Percentiles rank a stretch among this genome's conserved stretches.
These are phyloP conservation scores for Penicillium lividum DNA, from an alignment of 495 filamentous ascomycete species.

Conservation along the genomic window DNA sequence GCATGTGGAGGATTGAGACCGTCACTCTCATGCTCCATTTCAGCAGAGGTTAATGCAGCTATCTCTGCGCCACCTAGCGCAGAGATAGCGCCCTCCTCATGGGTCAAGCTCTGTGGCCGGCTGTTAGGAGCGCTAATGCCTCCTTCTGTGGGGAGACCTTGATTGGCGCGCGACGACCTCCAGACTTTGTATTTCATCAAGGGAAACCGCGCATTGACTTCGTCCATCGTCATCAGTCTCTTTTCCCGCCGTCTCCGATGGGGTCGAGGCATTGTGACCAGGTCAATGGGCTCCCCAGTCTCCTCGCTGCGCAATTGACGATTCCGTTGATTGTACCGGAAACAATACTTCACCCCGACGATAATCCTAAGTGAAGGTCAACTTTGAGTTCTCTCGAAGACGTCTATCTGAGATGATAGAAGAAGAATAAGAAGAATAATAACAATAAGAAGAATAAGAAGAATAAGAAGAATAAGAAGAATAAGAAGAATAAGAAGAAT, in stretches of 20 bases:
- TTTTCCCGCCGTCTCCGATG: conserved; percentile 89
- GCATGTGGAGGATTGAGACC: conserved; percentile 19
- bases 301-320: conserved; percentile 76
- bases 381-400: neutral
- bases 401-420: neutral
- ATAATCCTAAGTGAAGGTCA: conserved; percentile 76
- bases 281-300: conserved; percentile 80
- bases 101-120: conserved; percentile 31
- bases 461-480: too few relatives aligned
- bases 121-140: conserved; percentile 72
- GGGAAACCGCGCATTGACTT: conserved; percentile 96
- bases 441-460: too few relatives aligned
- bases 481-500: too few relatives aligned
- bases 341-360: conserved; percentile 98
- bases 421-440: too few relatives aligned
- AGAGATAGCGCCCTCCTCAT: conserved; percentile 18
- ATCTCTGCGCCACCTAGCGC: conserved; percentile 13
- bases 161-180: conserved; percentile 77
- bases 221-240: conserved; percentile 97
- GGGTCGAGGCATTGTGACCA: conserved; percentile 73
- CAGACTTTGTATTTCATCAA: conserved; percentile 95
- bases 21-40: conserved; percentile 21
- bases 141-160: conserved; percentile 81
- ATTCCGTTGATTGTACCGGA: conserved; percentile 94
- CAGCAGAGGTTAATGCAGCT: neutral